phyloP scores from a whole-genome alignment of 1,284 basidiomycete genomes.

The Ceratobasidium sp. region DNA sequence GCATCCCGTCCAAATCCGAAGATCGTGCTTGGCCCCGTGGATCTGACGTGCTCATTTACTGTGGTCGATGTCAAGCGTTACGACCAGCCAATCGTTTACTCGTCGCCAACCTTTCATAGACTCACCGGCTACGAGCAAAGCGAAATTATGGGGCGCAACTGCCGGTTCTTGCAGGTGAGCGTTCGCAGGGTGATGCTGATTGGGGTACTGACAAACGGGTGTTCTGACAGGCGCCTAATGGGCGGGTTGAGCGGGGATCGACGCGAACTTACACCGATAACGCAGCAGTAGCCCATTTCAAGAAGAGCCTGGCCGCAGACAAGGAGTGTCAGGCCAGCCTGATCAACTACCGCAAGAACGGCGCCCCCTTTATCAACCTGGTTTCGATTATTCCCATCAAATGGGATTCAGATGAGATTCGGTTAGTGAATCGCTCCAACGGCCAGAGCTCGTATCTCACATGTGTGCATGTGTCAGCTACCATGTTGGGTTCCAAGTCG shows the following conservation, averaged over 20 bases:
- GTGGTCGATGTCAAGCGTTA: constrained; percentile 85
- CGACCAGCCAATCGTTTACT: constrained; percentile 90
- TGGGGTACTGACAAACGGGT: constrained; percentile 13
- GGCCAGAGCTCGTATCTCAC: not conserved
- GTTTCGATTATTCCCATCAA: constrained; percentile 85
- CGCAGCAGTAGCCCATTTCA: constrained; percentile 76
- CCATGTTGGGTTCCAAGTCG: constrained; percentile 90
- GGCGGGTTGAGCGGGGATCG: constrained; percentile 72
- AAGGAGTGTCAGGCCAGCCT: constrained; percentile 91
- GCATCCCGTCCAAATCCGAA: constrained; percentile 79
- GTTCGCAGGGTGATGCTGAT: not conserved
- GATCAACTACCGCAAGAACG: constrained; percentile 90
- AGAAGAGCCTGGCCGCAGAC: constrained; percentile 72
- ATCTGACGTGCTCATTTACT: constrained; percentile 89
- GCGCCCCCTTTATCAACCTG: constrained; percentile 87
- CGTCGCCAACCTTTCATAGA: constrained; percentile 67
- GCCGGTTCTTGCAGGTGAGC: constrained; percentile 70
- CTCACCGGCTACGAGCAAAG: constrained; percentile 86
- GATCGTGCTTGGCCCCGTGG: constrained; percentile 88
- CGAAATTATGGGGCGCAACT: constrained; percentile 90
- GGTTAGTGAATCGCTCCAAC: constrained; percentile 19
- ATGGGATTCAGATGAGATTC: constrained; percentile 64
- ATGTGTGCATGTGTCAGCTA: constrained; percentile 67
- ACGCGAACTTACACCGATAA: constrained; percentile 75
- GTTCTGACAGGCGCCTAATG: constrained; percentile 77